Evolutionary conservation across 1,139 yeast genomes (phyloP).

Genomic region (Debaryomyces sp.): DNA sequence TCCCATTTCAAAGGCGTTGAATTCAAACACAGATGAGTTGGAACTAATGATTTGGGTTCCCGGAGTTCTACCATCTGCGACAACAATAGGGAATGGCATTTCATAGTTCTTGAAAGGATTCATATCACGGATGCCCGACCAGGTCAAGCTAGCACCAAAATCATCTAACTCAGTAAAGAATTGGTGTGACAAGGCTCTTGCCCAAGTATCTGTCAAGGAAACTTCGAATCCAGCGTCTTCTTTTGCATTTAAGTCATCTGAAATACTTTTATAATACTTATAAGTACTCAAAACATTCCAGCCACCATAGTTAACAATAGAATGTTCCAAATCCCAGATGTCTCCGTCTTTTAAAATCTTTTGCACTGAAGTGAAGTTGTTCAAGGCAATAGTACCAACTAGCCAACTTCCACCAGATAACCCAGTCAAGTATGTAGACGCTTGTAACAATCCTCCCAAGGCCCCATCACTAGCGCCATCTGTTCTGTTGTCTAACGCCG

Average conservation of each 20-base stretch:
- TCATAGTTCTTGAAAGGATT: slow-evolving; percentile 57
- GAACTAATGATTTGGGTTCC: slow-evolving; percentile 55
- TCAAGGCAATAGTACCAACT: slow-evolving; percentile 75
- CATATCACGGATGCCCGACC: slow-evolving; percentile 60
- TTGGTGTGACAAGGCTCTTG: slow-evolving; percentile 80
- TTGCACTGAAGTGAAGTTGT: slow-evolving; percentile 78
- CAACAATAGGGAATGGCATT: slow-evolving; percentile 85
- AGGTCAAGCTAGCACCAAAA: slow-evolving; percentile 65
- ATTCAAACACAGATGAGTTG: slow-evolving; percentile 77
- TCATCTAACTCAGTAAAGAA: slow-evolving; percentile 60
- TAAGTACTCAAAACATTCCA: slow-evolving; percentile 59
- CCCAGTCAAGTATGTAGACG: slow-evolving; percentile 75
- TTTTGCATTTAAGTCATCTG: slow-evolving; percentile 60
- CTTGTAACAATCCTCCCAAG: slow-evolving; percentile 76
- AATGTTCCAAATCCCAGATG: slow-evolving; percentile 71
- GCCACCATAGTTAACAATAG: slow-evolving; percentile 73
- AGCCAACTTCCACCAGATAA: slow-evolving; percentile 90
- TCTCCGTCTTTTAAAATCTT: slow-evolving; percentile 53
- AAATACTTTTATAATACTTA: slow-evolving; percentile 56
- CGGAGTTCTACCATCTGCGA: slow-evolving; percentile 80
- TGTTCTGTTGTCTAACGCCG: slow-evolving; percentile 39
- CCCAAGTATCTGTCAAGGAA: slow-evolving; percentile 91
- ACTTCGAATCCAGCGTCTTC: slow-evolving; percentile 75
- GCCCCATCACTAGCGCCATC: slow-evolving; percentile 45
- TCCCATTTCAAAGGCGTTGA: slow-evolving; percentile 83